Conservation (phyloP, 805 yeast genomes). For the Candida glaebosa region DNA sequence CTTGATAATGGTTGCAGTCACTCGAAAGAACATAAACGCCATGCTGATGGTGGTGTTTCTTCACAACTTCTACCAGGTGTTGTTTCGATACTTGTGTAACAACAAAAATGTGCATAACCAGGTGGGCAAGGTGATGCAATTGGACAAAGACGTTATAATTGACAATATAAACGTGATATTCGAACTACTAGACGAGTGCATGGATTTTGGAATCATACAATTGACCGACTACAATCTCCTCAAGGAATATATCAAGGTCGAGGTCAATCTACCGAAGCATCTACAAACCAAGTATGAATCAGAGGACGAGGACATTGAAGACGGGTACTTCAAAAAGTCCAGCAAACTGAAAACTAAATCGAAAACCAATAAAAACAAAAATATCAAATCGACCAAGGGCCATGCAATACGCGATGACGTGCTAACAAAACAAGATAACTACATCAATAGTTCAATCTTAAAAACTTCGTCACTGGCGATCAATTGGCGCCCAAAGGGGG, state of each 20-base stretch:
- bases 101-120: background rate
- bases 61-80: constrained; percentile 30
- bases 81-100: constrained; percentile 24
- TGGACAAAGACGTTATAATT: constrained; percentile 57
- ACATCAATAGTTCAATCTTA: constrained; percentile 65
- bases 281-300: constrained; percentile 2
- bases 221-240: constrained; percentile 75
- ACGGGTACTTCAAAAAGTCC: constrained; percentile 5
- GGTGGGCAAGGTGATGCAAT: constrained; percentile 16
- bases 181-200: constrained; percentile 84
- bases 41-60: constrained; percentile 59
- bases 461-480: constrained; percentile 66
- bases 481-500: constrained; percentile 46
- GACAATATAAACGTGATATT: constrained; percentile 75
- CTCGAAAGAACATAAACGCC: constrained; percentile 48
- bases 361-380: constrained; percentile 11
- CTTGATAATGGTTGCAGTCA: constrained; percentile 39
- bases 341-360: constrained; percentile 7
- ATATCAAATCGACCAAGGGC: constrained; percentile 36
- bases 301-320: constrained; percentile 8
- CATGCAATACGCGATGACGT: constrained; percentile 33
- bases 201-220: constrained; percentile 87
- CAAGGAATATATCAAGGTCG: constrained; percentile 71
- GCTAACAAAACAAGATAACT: constrained; percentile 17
- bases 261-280: constrained; percentile 26